Conservation (phyloP, 106 monocot genomes). For the Acorus gramineus region DNA sequence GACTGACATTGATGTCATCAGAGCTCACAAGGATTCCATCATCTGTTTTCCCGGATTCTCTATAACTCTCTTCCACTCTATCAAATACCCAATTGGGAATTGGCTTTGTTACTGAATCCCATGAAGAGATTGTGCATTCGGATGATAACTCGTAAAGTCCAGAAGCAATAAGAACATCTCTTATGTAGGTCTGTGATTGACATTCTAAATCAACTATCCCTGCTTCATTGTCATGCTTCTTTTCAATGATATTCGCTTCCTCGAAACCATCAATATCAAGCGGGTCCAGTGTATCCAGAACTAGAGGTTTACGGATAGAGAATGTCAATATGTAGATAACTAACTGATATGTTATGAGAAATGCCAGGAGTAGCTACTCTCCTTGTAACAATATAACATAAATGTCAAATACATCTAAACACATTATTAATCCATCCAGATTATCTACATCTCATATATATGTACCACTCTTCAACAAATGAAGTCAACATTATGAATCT, state of each 20-base stretch:
- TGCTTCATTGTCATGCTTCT: background rate
- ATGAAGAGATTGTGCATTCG: background rate
- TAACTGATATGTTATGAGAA: too few relatives aligned
- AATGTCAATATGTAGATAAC: too few relatives aligned
- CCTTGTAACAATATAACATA: too few relatives aligned
- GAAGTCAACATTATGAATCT: too few relatives aligned
- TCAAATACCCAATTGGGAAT: constrained; percentile 11
- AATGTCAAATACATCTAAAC: too few relatives aligned
- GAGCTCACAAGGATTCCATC: background rate
- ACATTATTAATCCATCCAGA: too few relatives aligned
- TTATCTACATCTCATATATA: too few relatives aligned
- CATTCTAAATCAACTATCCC: background rate
- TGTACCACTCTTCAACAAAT: too few relatives aligned
- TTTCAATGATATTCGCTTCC: background rate
- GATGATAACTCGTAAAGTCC: constrained; percentile 7
- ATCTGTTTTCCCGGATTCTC: background rate
- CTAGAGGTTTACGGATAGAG: too few relatives aligned
- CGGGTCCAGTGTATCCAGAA: constrained; percentile 1
- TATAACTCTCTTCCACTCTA: constrained; percentile 5
- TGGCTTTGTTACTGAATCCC: background rate
- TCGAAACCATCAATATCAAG: constrained; percentile 8
- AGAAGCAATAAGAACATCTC: constrained; percentile 5
- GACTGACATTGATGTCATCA: background rate
- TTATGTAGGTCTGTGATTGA: constrained; percentile 1
- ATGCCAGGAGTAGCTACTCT: too few relatives aligned